Conservation (phyloP, 2,329 filamentous ascomycete species). For the Aspergillus sp. region DNA sequence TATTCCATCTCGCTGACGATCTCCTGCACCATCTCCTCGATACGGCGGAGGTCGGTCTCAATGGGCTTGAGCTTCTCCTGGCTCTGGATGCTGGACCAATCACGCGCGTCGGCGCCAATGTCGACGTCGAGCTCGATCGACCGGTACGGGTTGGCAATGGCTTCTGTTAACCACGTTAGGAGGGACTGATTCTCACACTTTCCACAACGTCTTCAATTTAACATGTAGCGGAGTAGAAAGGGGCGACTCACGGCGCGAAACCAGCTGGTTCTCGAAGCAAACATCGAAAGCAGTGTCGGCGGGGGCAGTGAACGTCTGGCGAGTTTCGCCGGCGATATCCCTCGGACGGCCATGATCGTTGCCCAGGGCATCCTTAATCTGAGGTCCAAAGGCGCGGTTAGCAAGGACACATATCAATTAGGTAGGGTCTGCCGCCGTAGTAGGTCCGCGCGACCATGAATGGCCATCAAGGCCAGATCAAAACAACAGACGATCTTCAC, state of each 20-base stretch:
- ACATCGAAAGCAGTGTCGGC: conserved; percentile 92
- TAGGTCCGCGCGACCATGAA: too few species aligned
- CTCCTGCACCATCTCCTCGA: conserved; percentile 87
- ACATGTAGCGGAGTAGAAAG: background rate
- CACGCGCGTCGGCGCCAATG: conserved; percentile 94
- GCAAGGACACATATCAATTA: background rate
- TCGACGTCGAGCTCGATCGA: conserved; percentile 90
- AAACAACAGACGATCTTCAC: conserved; percentile 9
- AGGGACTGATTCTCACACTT: background rate
- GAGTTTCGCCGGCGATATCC: conserved; percentile 86
- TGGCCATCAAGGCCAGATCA: too few species aligned
- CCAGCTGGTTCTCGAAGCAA: conserved; percentile 85
- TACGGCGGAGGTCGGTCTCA: conserved; percentile 87
- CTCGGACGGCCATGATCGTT: conserved; percentile 93
- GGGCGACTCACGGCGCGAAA: conserved; percentile 58
- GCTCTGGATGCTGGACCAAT: conserved; percentile 95
- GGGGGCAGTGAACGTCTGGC: conserved; percentile 91
- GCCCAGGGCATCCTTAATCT: conserved; percentile 93
- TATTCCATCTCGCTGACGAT: conserved; percentile 96
- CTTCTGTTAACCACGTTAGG: conserved; percentile 22
- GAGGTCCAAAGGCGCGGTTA: conserved; percentile 12
- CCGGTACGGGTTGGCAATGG: conserved; percentile 55
- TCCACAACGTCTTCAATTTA: background rate
- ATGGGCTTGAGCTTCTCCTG: conserved; percentile 97
- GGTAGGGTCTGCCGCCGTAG: background rate